Evolutionary conservation across 495 filamentous ascomycete genomes (phyloP), one percentile per base, ranked within the genome.

Genomic region (Aspergillus panamensis): DNA sequence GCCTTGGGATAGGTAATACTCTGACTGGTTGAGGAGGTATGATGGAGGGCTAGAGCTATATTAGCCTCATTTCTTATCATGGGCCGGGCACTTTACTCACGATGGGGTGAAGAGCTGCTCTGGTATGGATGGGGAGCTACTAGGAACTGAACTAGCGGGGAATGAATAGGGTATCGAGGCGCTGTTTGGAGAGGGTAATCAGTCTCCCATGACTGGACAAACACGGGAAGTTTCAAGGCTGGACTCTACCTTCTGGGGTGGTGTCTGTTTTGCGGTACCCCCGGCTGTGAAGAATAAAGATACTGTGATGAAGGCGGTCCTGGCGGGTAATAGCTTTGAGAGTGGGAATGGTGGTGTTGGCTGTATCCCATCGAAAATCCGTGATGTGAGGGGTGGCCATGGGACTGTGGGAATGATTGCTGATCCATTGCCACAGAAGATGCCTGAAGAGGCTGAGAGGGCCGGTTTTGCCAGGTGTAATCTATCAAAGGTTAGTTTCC

Each of bases 1-100:
- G 12, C 59, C 55, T 49, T 65, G 63, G 3, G 63, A 48, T 17
- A 70, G 57, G 35, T 72, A 69, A 50, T 70, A 72, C 21, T 66
- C 63, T 37, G 64, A 56, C 53, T 68, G 69, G 25, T 68, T 68
- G n/a, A 69, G 32, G 6, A 66, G 39, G 43, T 69, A 69, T 16
- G 64, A 61, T 3, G 66, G 53, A 12, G 66, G 55, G 3, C 66
- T 69, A 19, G 8, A 4, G 6, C 0, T 31, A 12, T 10, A 48
- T 62, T 31, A 68, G 51, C 19, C 1, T 51, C 25, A 21, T 44
- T 17, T 42, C 14, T 13, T 14, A 30, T 6, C 9, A 10, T 14
- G 8, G 13, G 33, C 6, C 17, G 33, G 6, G 17, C 3, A n/a
- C 3, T 10, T 10, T 39, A 49, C 63, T 61, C 31, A 65, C 64